These are phyloP conservation scores for Mortierella sp. DNA, from an alignment of 371 early-diverging fungal species.

Conservation along the genomic window DNA sequence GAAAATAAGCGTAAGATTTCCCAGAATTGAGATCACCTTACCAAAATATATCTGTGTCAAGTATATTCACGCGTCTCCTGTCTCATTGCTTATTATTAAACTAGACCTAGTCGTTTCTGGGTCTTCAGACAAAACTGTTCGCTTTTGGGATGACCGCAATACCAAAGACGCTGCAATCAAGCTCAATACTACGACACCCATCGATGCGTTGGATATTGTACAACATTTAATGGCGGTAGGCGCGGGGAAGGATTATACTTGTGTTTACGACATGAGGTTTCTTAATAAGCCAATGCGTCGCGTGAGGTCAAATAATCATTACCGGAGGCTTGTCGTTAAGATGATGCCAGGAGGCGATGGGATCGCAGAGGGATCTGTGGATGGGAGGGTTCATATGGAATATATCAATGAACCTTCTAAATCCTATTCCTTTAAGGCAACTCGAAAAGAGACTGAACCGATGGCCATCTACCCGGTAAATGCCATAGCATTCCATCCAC, in stretches of 20 bases:
- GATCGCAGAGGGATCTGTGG: background rate
- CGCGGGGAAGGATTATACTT: background rate
- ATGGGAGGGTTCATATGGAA: background rate
- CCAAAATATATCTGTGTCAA: no score
- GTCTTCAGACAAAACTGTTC: background rate
- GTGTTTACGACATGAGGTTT: background rate
- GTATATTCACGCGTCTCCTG: no score
- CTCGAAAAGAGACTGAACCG: background rate
- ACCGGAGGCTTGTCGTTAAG: background rate
- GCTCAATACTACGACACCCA: background rate
- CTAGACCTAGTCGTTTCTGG: slow-evolving; percentile 2
- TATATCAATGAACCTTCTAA: background rate
- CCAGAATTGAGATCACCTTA: no score
- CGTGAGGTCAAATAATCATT: background rate
- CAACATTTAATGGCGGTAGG: background rate
- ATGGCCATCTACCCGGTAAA: background rate
- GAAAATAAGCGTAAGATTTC: background rate
- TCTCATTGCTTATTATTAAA: background rate
- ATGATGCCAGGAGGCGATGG: background rate
- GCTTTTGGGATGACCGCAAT: slow-evolving; percentile 1
- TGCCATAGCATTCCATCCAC: slow-evolving; percentile 7
- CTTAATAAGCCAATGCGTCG: background rate
- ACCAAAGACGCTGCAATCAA: background rate
- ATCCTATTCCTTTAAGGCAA: background rate
- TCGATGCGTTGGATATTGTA: background rate